Conservation (phyloP, 2,329 filamentous ascomycete genomes). For the Sclerotinia nivalis region DNA sequence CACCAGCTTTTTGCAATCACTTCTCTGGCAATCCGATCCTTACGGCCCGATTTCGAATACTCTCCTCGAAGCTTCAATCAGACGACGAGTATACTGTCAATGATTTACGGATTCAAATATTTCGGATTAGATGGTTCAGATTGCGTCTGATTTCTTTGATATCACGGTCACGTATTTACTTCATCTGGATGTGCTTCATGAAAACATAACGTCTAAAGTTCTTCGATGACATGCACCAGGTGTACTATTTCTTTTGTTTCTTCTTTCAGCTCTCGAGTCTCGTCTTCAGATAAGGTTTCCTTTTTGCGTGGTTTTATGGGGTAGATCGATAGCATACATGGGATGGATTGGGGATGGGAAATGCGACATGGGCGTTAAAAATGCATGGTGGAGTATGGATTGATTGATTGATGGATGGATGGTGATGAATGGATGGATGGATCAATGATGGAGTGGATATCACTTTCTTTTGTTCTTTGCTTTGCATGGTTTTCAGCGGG, state of each 20-base stretch:
- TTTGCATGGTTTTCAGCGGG: constrained; percentile 12
- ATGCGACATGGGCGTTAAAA: constrained; percentile 6
- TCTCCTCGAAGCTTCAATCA: constrained; percentile 15
- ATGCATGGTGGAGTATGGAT: constrained; percentile 19
- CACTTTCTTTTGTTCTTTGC: not conserved
- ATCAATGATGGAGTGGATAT: not conserved
- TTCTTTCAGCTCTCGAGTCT: not conserved
- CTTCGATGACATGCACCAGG: not conserved
- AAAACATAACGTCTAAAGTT: not conserved
- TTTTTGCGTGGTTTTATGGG: constrained; percentile 2
- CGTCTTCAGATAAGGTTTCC: not conserved
- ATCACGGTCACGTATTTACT: not conserved
- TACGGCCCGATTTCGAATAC: not conserved
- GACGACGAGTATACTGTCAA: not conserved
- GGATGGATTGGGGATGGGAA: not conserved
- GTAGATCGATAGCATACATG: constrained; percentile 6
- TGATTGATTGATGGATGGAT: not conserved
- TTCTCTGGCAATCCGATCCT: not conserved
- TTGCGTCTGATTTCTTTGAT: not conserved
- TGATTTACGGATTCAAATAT: not conserved
- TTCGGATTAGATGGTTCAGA: constrained; percentile 7
- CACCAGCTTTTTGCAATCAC: not conserved
- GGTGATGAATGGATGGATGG: not conserved
- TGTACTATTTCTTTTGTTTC: constrained; percentile 4
- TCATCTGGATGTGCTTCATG: not conserved